Evolutionary conservation across 306 rosid genomes (phyloP).

Genomic region (Cyclanthera cordifolia): DNA sequence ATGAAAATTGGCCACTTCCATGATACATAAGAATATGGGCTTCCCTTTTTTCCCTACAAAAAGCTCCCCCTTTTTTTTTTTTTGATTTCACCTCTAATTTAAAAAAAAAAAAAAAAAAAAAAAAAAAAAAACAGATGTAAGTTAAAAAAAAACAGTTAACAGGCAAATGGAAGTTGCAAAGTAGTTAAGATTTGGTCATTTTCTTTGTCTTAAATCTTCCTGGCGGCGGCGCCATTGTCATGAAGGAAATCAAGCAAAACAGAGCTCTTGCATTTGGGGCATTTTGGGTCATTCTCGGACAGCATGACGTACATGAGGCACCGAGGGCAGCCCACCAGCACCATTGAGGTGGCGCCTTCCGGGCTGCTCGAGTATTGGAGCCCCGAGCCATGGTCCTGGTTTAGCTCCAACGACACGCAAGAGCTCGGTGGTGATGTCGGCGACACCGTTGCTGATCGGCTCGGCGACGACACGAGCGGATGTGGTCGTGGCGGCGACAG

Average conservation of each 20-base stretch:
- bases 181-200: neutral
- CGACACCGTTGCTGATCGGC: slow-evolving; percentile 46
- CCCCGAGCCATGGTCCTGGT: slow-evolving; percentile 30
- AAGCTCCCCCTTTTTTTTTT: neutral
- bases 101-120: neutral
- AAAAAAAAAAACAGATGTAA: neutral
- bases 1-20: neutral
- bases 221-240: slow-evolving; percentile 27
- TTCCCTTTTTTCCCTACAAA: neutral
- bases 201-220: slow-evolving; percentile 32
- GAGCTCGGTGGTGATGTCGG: slow-evolving; percentile 74
- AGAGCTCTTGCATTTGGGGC: slow-evolving; percentile 94
- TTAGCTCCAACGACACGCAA: slow-evolving; percentile 63
- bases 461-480: slow-evolving; percentile 36
- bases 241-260: slow-evolving; percentile 70
- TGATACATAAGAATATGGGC: neutral
- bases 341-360: slow-evolving; percentile 62
- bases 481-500: slow-evolving; percentile 64
- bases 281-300: slow-evolving; percentile 57
- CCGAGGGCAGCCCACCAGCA: slow-evolving; percentile 69
- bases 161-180: neutral
- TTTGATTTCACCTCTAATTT: slow-evolving; percentile 8
- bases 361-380: slow-evolving; percentile 44
- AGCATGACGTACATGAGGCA: slow-evolving; percentile 96
- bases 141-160: slow-evolving; percentile 1